These are phyloP conservation scores for Collybia mongolica DNA, from an alignment of 768 basidiomycete species.

Conservation along the genomic window DNA sequence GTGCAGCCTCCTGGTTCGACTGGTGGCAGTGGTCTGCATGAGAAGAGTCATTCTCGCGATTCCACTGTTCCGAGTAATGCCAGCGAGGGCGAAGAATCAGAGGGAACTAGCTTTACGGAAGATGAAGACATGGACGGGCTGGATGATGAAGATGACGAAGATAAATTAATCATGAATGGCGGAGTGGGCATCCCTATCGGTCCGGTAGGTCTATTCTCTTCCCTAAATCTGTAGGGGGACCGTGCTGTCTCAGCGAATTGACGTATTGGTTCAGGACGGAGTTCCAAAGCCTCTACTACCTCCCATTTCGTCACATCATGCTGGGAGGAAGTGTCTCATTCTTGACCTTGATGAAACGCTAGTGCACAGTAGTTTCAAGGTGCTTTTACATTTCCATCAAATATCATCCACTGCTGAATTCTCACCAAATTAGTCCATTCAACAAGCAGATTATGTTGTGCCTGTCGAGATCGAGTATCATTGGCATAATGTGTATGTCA, in stretches of 20 bases:
- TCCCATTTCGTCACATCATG: constrained; percentile 75
- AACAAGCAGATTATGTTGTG: constrained; percentile 95
- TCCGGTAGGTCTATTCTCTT: constrained; percentile 54
- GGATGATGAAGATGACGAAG: constrained; percentile 86
- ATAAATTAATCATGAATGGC: constrained; percentile 83
- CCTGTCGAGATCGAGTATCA: constrained; percentile 99
- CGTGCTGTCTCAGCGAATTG: background rate
- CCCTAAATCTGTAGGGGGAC: too few relatives aligned
- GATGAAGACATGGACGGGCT: constrained; percentile 63
- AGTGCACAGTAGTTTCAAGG: constrained; percentile 98
- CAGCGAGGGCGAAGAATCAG: constrained; percentile 56
- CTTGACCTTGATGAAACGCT: constrained; percentile 97
- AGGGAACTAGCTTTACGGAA: constrained; percentile 68
- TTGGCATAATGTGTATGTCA: constrained; percentile 98
- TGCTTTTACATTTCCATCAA: constrained; percentile 26
- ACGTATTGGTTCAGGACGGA: constrained; percentile 63
- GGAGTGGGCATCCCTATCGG: constrained; percentile 95
- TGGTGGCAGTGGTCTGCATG: constrained; percentile 37
- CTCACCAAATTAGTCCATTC: constrained; percentile 65
- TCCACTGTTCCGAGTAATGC: constrained; percentile 30
- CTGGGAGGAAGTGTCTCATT: constrained; percentile 92
- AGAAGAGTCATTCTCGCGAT: constrained; percentile 40
- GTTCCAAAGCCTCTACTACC: constrained; percentile 85
- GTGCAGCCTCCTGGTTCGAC: constrained; percentile 90
- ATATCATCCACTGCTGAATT: constrained; percentile 5